Conservation (phyloP, 257 asterid species). For the Forsythia suspensa region DNA sequence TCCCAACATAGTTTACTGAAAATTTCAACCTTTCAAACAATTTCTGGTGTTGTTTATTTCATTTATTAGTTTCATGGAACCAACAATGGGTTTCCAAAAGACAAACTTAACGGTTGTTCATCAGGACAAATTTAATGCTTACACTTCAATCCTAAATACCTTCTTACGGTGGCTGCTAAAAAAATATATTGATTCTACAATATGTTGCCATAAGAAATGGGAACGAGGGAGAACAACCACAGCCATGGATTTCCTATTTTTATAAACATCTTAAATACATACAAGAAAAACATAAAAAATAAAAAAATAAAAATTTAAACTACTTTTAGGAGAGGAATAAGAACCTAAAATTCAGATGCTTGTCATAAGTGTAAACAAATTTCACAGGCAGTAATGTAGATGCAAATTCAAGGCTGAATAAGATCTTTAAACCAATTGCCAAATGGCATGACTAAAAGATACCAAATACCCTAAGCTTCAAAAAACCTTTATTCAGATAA, state of each 20-base stretch:
- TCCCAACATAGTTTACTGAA: neutral
- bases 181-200: no score
- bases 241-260: no score
- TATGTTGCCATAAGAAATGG: neutral
- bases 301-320: no score
- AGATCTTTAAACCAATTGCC: neutral
- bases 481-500: neutral
- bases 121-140: neutral
- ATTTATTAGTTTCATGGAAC: neutral
- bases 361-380: neutral
- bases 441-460: neutral
- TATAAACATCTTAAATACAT: no score
- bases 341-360: neutral
- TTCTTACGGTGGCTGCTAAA: neutral
- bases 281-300: no score
- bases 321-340: no score
- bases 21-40: neutral
- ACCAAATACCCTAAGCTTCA: neutral
- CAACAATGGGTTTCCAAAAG: neutral
- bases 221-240: neutral
- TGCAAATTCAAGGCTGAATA: neutral
- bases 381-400: neutral
- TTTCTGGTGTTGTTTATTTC: no score
- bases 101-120: neutral
- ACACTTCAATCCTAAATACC: neutral